These are phyloP conservation scores for Oropetium thomaeum DNA, from an alignment of 176 grass and related monocot species.

Conservation along the genomic window DNA sequence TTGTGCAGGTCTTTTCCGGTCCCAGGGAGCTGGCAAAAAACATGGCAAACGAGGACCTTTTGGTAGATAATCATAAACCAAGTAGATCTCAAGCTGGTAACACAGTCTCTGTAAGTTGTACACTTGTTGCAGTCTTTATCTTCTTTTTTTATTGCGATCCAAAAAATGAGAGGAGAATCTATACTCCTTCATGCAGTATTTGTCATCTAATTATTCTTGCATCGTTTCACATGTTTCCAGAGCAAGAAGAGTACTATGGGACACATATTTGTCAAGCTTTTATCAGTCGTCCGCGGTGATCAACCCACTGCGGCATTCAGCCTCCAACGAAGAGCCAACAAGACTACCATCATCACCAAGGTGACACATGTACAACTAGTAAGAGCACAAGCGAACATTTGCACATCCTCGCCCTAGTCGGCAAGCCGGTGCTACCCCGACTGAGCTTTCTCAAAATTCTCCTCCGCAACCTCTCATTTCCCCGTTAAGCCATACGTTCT, in stretches of 20 bases:
- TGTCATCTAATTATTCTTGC: not conserved
- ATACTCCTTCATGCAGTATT: not conserved
- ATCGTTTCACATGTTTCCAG: not conserved
- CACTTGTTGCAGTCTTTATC: not conserved
- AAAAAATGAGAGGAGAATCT: not conserved
- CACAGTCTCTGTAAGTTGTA: not conserved
- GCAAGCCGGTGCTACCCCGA: conserved; percentile 30
- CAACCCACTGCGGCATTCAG: not conserved
- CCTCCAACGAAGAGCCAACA: not conserved
- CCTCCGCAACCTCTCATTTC: too few species aligned
- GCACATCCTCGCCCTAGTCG: not conserved
- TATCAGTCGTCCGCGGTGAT: not conserved
- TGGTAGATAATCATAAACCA: not conserved
- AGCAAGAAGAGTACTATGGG: not conserved
- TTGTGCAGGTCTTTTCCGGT: conserved; percentile 11
- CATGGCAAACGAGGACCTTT: not conserved
- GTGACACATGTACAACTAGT: not conserved
- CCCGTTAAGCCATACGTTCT: conserved; percentile 25
- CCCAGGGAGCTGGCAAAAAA: not conserved
- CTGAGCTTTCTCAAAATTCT: conserved; percentile 47
- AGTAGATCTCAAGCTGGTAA: not conserved
- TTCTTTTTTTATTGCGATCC: too few species aligned
- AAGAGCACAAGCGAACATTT: not conserved
- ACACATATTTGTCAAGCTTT: not conserved
- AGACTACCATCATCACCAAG: not conserved